Evolutionary conservation across 1,139 yeast species (phyloP).

Genomic region (Geotrichum fermentans): DNA sequence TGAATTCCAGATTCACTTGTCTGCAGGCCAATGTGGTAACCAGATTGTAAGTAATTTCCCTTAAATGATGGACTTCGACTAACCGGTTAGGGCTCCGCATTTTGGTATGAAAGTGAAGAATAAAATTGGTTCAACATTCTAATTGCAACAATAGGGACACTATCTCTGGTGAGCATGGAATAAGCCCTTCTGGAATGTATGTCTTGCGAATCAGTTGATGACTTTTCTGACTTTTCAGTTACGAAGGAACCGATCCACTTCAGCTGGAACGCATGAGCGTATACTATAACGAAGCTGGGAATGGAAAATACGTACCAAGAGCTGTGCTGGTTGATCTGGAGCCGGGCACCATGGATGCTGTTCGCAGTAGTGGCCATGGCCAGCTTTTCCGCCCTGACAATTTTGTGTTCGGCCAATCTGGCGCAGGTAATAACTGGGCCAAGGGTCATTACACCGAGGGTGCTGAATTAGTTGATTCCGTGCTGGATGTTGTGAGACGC

Average conservation of each 20-base stretch:
- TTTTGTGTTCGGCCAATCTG: conserved; percentile 43
- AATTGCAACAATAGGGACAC: conserved; percentile 54
- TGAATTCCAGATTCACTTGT: conserved; percentile 70
- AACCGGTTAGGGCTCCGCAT: conserved; percentile 71
- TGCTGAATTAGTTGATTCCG: conserved; percentile 44
- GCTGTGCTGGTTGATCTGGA: conserved; percentile 46
- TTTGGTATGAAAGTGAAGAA: conserved; percentile 45
- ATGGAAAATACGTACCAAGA: conserved; percentile 44
- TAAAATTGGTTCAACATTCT: not conserved
- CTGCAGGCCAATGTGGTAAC: conserved; percentile 99
- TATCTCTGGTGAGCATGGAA: conserved; percentile 93
- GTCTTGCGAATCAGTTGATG: conserved; percentile 13
- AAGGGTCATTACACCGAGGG: conserved; percentile 47
- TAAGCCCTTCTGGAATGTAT: conserved; percentile 65
- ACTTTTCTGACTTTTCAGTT: conserved; percentile 19
- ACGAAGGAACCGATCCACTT: conserved; percentile 35
- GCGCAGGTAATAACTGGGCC: too few species aligned
- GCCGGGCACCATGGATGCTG: conserved; percentile 46
- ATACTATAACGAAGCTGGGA: conserved; percentile 36
- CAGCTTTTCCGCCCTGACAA: conserved; percentile 45
- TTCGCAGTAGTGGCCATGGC: conserved; percentile 43
- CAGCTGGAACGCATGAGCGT: conserved; percentile 40
- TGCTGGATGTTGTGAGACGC: conserved; percentile 44
- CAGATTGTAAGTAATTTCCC: conserved; percentile 64
- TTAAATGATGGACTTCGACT: not conserved